Percentiles rank a stretch among this genome's conserved stretches.
Conservation (phyloP, 2,329 filamentous ascomycete species). For the Truncatella angustata region DNA sequence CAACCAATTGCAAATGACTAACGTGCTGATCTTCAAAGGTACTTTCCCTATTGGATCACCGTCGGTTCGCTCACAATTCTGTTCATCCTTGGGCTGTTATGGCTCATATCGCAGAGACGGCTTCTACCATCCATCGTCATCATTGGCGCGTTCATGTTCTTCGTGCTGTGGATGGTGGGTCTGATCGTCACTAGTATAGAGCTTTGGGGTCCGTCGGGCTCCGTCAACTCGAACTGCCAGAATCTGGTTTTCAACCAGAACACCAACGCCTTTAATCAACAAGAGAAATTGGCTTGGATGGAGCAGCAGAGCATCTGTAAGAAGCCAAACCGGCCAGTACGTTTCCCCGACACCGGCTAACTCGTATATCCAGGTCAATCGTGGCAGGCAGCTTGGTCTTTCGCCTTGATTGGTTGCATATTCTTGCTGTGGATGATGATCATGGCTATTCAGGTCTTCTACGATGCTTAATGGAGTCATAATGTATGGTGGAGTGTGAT, state of each 20-base stretch:
- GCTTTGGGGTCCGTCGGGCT: constrained; percentile 60
- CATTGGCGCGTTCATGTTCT: constrained; percentile 64
- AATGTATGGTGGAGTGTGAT: constrained; percentile 8
- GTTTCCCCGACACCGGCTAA: too few relatives aligned
- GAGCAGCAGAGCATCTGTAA: constrained; percentile 63
- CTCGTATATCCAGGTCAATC: constrained; percentile 55
- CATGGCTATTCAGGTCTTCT: constrained; percentile 66
- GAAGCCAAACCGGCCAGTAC: constrained; percentile 17
- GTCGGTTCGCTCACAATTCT: constrained; percentile 57
- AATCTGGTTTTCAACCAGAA: constrained; percentile 54
- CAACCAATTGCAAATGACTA: neutral
- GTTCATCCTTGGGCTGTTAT: constrained; percentile 66
- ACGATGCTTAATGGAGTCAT: constrained; percentile 22
- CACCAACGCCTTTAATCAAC: too few relatives aligned
- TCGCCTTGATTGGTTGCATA: constrained; percentile 56
- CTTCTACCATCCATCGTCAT: constrained; percentile 61
- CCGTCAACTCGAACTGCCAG: constrained; percentile 59
- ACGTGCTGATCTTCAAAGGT: constrained; percentile 41
- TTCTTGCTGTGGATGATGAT: constrained; percentile 69
- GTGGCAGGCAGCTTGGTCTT: constrained; percentile 65
- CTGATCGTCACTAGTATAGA: constrained; percentile 61
- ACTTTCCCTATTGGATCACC: constrained; percentile 66
- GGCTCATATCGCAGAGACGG: constrained; percentile 59
- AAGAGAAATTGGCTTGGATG: constrained; percentile 61
- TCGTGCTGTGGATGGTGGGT: constrained; percentile 66